These are phyloP conservation scores for Verticillium nubilum DNA, from an alignment of 2,329 filamentous ascomycete species.

Conservation along the genomic window DNA sequence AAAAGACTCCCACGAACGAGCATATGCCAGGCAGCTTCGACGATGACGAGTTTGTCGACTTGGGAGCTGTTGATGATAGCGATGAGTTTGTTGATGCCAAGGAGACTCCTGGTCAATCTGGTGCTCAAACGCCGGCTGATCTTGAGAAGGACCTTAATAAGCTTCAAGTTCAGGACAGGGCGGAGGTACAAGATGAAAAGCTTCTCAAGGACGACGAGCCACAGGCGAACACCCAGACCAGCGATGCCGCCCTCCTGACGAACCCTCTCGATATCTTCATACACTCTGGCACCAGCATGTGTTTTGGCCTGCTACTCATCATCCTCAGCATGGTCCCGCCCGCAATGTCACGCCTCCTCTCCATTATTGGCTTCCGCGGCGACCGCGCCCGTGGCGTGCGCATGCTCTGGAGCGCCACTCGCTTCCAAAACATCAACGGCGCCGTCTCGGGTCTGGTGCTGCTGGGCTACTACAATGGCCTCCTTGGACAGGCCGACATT, in stretches of 20 bases:
- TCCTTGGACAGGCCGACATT: conserved; percentile 85
- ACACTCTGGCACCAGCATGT: conserved; percentile 82
- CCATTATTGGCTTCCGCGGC: conserved; percentile 85
- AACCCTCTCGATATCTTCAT: conserved; percentile 82
- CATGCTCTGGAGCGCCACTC: conserved; percentile 87
- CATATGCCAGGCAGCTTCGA: conserved; percentile 32
- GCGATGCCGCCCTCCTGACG: conserved; percentile 60
- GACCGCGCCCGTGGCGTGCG: conserved; percentile 76
- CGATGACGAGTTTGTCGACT: conserved; percentile 25
- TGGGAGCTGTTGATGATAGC: conserved; percentile 23
- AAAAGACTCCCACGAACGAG: conserved; percentile 16
- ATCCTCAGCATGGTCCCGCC: conserved; percentile 92
- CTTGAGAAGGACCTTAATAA: conserved; percentile 13
- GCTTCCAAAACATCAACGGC: conserved; percentile 86
- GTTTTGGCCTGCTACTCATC: conserved; percentile 79
- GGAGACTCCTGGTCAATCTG: conserved; percentile 33
- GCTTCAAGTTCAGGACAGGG: conserved; percentile 5
- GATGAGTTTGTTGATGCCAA: conserved; percentile 54
- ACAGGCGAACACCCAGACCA: conserved; percentile 29
- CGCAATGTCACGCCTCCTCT: conserved; percentile 78
- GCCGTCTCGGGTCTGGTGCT: conserved; percentile 79
- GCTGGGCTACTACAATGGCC: conserved; percentile 81
- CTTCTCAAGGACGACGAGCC: conserved; percentile 9
- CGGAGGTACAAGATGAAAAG: too few species aligned
- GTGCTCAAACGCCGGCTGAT: conserved; percentile 33